phyloP scores from a whole-genome alignment of 257 asterid species.

The Solanum bulbocastanum region DNA sequence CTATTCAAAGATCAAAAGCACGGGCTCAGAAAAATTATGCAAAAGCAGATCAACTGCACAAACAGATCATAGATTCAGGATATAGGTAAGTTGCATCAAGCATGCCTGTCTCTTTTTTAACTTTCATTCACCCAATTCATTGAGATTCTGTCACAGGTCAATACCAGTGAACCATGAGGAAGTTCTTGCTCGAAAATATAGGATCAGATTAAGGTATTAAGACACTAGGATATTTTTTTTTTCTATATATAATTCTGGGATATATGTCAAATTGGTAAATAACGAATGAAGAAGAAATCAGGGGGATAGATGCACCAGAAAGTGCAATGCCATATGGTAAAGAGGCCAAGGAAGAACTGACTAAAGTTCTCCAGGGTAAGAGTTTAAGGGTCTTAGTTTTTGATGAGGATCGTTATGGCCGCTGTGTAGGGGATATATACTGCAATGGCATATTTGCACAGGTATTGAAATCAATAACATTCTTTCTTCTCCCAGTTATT shows the following conservation, averaged over 20 bases:
- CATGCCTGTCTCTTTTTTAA: neutral
- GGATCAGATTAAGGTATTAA: conserved; percentile 75
- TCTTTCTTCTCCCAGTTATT: neutral
- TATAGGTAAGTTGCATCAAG: conserved; percentile 34
- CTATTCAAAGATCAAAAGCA: conserved; percentile 52
- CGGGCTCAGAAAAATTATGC: conserved; percentile 53
- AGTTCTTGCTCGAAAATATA: conserved; percentile 71
- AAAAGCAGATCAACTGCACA: conserved; percentile 65
- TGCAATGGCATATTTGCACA: conserved; percentile 88
- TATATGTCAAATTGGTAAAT: neutral
- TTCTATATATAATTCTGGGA: neutral
- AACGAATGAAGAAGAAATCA: conserved; percentile 9
- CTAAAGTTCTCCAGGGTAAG: conserved; percentile 55
- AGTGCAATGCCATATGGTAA: conserved; percentile 76
- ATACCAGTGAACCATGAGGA: conserved; percentile 48
- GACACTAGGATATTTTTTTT: neutral
- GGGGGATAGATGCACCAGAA: conserved; percentile 98
- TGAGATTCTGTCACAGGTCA: conserved; percentile 37
- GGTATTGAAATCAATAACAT: conserved; percentile 22
- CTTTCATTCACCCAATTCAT: neutral
- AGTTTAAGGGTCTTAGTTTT: conserved; percentile 53
- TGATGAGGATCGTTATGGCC: conserved; percentile 77
- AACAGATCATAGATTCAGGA: conserved; percentile 61
- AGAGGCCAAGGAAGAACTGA: conserved; percentile 68
- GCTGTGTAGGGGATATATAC: conserved; percentile 71